A percentile compares a stretch with the other conserved stretches of the same genome.
phyloP scores from a whole-genome alignment of 768 basidiomycete genomes.

The Lentinula sp. region DNA sequence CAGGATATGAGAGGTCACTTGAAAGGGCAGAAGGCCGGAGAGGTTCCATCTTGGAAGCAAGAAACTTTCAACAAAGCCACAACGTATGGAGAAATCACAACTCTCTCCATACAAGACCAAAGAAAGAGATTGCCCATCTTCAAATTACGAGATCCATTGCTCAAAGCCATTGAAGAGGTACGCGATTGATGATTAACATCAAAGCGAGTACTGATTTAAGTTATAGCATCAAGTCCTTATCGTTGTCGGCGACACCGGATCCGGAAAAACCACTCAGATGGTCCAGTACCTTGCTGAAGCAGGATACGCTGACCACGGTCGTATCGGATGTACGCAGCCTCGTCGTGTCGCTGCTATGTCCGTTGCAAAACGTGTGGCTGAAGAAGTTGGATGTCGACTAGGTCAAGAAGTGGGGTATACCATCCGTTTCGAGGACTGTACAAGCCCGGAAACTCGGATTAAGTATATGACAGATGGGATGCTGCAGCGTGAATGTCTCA shows the following conservation, averaged over 20 bases:
- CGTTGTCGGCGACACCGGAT: constrained; percentile 97
- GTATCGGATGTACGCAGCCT: constrained; percentile 96
- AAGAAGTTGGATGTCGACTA: constrained; percentile 96
- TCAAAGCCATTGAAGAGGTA: constrained; percentile 89
- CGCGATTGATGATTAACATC: constrained; percentile 19
- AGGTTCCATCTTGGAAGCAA: constrained; percentile 88
- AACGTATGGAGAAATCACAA: constrained; percentile 91
- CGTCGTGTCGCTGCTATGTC: constrained; percentile 99
- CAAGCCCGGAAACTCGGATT: constrained; percentile 96
- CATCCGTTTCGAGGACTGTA: constrained; percentile 99
- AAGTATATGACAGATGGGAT: constrained; percentile 99
- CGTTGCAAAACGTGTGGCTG: constrained; percentile 96
- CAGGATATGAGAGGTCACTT: constrained; percentile 84
- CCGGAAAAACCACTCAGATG: constrained; percentile 99
- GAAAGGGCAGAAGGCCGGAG: constrained; percentile 76
- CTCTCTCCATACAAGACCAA: constrained; percentile 89
- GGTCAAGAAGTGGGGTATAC: constrained; percentile 98
- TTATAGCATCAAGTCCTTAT: constrained; percentile 91
- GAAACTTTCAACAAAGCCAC: constrained; percentile 92
- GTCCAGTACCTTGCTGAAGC: constrained; percentile 95
- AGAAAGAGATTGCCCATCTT: constrained; percentile 88
- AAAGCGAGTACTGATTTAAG: constrained; percentile 13
- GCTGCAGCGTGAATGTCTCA: constrained; percentile 93
- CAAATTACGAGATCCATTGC: constrained; percentile 85
- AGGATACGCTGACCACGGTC: constrained; percentile 85